These are phyloP conservation scores for Fusarium sp. DNA, from an alignment of 2,329 filamentous ascomycete genomes.

Conservation along the genomic window DNA sequence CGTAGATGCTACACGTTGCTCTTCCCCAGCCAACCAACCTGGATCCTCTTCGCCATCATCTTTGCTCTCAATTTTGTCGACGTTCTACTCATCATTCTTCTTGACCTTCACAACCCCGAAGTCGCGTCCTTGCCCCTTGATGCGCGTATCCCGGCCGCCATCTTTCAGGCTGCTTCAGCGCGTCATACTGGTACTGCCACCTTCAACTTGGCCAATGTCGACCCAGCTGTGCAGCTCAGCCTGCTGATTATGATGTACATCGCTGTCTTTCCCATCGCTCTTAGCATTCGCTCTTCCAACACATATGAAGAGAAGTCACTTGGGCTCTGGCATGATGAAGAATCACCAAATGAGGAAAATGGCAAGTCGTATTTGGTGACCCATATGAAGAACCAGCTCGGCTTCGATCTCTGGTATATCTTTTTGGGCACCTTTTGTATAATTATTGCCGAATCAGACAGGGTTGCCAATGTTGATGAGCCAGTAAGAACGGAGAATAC, in stretches of 20 bases:
- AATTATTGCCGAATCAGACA: constrained; percentile 42
- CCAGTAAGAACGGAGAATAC: constrained; percentile 24
- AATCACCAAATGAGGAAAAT: constrained; percentile 40
- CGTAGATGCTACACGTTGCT: constrained; percentile 72
- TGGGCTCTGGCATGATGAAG: constrained; percentile 63
- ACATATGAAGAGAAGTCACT: constrained; percentile 72
- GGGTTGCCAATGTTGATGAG: constrained; percentile 36
- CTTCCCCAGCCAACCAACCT: constrained; percentile 70
- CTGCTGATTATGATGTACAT: constrained; percentile 76
- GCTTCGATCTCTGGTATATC: constrained; percentile 56
- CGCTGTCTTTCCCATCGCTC: constrained; percentile 69
- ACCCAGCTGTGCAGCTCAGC: constrained; percentile 67
- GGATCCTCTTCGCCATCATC: constrained; percentile 65
- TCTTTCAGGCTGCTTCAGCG: constrained; percentile 67
- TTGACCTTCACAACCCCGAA: constrained; percentile 62
- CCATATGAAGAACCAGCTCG: constrained; percentile 53
- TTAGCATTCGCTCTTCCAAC: constrained; percentile 70
- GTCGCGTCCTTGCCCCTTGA: constrained; percentile 56
- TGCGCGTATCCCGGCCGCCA: constrained; percentile 62
- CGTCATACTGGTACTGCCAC: constrained; percentile 62
- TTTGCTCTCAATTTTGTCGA: constrained; percentile 66
- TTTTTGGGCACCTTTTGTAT: constrained; percentile 53
- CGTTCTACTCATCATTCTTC: constrained; percentile 63
- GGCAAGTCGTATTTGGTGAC: constrained; percentile 45
- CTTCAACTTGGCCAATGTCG: constrained; percentile 62